Percentiles rank a stretch among this genome's conserved stretches.
phyloP scores from a whole-genome alignment of 2,329 filamentous ascomycete genomes.

The Colletotrichum sidae region DNA sequence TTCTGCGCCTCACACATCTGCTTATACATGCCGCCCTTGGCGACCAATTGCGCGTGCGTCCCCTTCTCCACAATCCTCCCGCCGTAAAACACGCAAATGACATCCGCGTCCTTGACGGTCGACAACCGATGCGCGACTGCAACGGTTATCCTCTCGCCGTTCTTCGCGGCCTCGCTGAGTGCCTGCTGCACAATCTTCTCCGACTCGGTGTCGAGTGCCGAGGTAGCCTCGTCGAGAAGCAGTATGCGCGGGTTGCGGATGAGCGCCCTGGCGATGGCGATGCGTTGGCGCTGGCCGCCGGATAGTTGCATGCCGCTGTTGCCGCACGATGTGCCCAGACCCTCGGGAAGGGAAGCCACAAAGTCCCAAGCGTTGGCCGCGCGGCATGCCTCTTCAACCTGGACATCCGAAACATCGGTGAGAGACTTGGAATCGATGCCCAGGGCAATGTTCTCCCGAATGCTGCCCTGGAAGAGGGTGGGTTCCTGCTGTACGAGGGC shows the following conservation, averaged over 20 bases:
- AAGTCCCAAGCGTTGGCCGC: slow-evolving; percentile 64
- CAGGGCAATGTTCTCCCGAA: slow-evolving; percentile 59
- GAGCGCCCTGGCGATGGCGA: slow-evolving; percentile 79
- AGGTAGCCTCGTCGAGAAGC: slow-evolving; percentile 80
- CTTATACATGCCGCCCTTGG: slow-evolving; percentile 59
- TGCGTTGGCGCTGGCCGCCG: slow-evolving; percentile 78
- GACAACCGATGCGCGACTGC: slow-evolving; percentile 73
- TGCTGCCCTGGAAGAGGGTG: slow-evolving; percentile 60
- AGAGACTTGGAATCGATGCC: slow-evolving; percentile 42
- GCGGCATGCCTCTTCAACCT: slow-evolving; percentile 56
- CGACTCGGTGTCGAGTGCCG: slow-evolving; percentile 71
- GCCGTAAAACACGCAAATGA: slow-evolving; percentile 71
- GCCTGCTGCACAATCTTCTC: slow-evolving; percentile 75
- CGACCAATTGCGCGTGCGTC: slow-evolving; percentile 69
- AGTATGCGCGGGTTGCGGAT: slow-evolving; percentile 74
- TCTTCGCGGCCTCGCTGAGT: slow-evolving; percentile 53
- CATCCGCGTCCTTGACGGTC: slow-evolving; percentile 67
- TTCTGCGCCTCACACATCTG: slow-evolving; percentile 63
- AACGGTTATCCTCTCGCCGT: slow-evolving; percentile 63
- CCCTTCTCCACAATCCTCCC: slow-evolving; percentile 70
- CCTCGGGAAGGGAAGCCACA: slow-evolving; percentile 50
- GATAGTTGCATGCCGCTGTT: slow-evolving; percentile 76
- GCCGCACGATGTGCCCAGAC: slow-evolving; percentile 73
- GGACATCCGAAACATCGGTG: slow-evolving; percentile 44
- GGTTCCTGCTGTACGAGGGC: slow-evolving; percentile 70